Evolutionary conservation across 768 basidiomycete genomes (phyloP).

Genomic region (Gymnopilus dilepis): DNA sequence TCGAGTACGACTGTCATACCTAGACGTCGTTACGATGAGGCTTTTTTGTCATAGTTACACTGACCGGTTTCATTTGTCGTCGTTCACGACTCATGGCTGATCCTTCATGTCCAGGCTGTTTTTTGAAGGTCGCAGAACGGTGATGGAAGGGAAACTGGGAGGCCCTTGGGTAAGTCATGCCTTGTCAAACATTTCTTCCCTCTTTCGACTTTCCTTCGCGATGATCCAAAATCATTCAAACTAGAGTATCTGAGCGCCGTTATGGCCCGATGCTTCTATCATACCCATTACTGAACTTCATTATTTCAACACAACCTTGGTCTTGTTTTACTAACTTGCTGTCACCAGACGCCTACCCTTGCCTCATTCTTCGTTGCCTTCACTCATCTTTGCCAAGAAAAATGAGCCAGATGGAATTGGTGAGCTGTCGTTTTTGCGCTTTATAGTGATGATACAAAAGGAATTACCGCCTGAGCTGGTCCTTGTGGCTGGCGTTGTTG

Average conservation of each 20-base stretch:
- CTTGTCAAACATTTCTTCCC: background rate
- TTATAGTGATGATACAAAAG: slow-evolving; percentile 65
- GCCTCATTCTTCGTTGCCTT: too few relatives aligned
- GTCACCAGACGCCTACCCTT: background rate
- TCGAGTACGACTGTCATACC: slow-evolving; percentile 61
- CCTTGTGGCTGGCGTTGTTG: slow-evolving; percentile 57
- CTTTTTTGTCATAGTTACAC: slow-evolving; percentile 90
- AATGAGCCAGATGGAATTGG: slow-evolving; percentile 23
- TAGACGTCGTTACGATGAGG: slow-evolving; percentile 59
- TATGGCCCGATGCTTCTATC: slow-evolving; percentile 70
- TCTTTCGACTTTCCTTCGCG: slow-evolving; percentile 27
- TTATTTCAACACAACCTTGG: background rate
- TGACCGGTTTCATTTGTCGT: slow-evolving; percentile 56
- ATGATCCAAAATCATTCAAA: slow-evolving; percentile 78
- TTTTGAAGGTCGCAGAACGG: too few relatives aligned
- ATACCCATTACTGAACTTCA: slow-evolving; percentile 62
- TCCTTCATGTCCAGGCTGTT: background rate
- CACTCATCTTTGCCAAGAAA: background rate
- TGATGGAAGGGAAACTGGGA: background rate
- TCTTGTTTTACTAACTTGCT: slow-evolving; percentile 18
- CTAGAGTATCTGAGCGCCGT: slow-evolving; percentile 90
- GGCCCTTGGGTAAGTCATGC: background rate
- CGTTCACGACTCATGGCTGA: background rate
- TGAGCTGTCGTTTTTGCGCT: slow-evolving; percentile 37
- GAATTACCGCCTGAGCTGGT: slow-evolving; percentile 86